A percentile compares a stretch with the other conserved stretches of the same genome.
phyloP scores from a whole-genome alignment of 2,329 filamentous ascomycete genomes.

The Trematosphaeria pertusa region DNA sequence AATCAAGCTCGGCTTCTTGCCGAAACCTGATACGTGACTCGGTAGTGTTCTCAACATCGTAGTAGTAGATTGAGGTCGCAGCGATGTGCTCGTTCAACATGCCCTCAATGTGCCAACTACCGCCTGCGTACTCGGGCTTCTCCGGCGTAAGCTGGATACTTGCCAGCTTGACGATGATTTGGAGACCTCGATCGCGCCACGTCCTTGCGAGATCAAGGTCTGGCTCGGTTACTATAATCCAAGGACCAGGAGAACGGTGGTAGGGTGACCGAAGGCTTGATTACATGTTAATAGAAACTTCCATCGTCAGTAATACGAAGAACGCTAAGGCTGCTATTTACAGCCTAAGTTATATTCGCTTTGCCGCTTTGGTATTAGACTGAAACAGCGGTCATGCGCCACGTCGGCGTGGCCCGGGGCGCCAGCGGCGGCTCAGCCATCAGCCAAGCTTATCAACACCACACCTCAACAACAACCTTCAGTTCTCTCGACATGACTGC shows the following conservation, averaged over 20 bases:
- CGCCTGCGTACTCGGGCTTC: conserved; percentile 60
- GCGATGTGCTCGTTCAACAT: conserved; percentile 67
- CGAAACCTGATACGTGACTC: conserved; percentile 21
- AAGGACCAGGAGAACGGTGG: too few species aligned
- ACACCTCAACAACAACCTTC: conserved; percentile 4
- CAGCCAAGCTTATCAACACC: conserved; percentile 13
- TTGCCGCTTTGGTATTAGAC: background rate
- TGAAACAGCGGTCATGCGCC: conserved; percentile 10
- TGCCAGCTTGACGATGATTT: conserved; percentile 68
- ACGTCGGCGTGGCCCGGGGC: conserved; percentile 4
- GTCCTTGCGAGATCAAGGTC: too few species aligned
- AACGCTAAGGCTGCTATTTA: too few species aligned
- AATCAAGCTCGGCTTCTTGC: conserved; percentile 4
- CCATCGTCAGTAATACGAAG: too few species aligned
- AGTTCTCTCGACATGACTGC: conserved; percentile 11
- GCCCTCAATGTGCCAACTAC: conserved; percentile 60
- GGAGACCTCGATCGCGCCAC: too few species aligned
- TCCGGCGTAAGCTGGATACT: conserved; percentile 65
- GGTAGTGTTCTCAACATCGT: conserved; percentile 65
- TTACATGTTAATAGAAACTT: too few species aligned
- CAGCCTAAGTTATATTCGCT: background rate
- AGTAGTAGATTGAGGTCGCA: conserved; percentile 68
- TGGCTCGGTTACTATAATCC: too few species aligned
- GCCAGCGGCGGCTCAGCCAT: conserved; percentile 4
- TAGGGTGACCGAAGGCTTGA: too few species aligned